Base-by-base conservation (phyloP, 1,284 basidiomycete species). In the Mycena citricolor region DNA sequence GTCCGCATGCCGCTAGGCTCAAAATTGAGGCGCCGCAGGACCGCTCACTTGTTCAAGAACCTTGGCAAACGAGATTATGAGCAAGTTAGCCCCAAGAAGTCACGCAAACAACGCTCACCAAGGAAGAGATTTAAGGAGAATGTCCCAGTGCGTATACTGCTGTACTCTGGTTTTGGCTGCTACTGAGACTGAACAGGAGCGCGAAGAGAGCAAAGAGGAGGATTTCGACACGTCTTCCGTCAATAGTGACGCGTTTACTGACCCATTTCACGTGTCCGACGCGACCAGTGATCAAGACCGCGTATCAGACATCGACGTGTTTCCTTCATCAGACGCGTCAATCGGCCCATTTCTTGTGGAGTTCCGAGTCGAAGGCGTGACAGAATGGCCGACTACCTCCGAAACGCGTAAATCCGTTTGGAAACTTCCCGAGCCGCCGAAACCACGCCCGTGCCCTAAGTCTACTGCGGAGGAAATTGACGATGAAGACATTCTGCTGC, bases 11-110 rank as follows among this genome's bases (percentile, higher is more conserved):
- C 14, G 12, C 32, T n/a, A 23, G 7, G 2, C 28, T 44, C 35
- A 25, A 44, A 38, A 25, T 22, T 10, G 8, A 22, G 29, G 11
- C 20, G 35, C 25, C 12, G 7, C 24, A 26, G 16, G 8, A 16
- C 30, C 12, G 23, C 17, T 14, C 39, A 45, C 14, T 32, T 45
- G 5, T 28, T 45, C 1, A n/a, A 39, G 14, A 45, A 39, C 37
- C 30, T 39, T 25, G 31, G 32, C 14, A 46, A 46, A 22, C 32
- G 26, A 14, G 44, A 8, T 26, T 46, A 33, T 37, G 44, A 40
- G 4, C 20, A 46, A 29, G 32, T 46, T 24, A 45, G 44, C 24
- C 44, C 44, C 25, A 40, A 46, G 26, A 45, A 45, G 14, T 8
- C 39, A 3, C 8, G 12, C 8, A 45, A 39, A 30, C 39, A 32